Conservation (phyloP, 345 rosid genomes). For the Eucalyptus sideroxylon region DNA sequence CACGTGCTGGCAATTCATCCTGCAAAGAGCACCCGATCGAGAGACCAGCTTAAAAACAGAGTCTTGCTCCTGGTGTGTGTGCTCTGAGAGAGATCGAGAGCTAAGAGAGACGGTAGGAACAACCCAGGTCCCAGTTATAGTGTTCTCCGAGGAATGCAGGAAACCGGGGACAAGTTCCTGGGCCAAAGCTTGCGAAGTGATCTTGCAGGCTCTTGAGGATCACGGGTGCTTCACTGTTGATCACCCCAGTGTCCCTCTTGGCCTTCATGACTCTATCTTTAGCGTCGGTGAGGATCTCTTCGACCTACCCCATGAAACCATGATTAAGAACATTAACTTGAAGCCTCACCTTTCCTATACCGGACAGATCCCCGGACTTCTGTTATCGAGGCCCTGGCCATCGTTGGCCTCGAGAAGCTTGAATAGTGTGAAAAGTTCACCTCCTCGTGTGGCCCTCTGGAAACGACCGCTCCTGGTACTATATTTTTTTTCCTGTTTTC, state of each 20-base stretch:
- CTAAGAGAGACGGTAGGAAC: neutral
- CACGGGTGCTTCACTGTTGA: conserved; percentile 9
- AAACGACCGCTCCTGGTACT: conserved; percentile 21
- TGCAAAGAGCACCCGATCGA: neutral
- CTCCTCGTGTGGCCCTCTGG: conserved; percentile 35
- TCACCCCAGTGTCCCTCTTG: neutral
- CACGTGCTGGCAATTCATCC: neutral
- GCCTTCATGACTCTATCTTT: neutral
- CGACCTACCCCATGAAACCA: conserved; percentile 10
- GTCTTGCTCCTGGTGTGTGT: neutral
- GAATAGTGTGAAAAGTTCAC: conserved; percentile 13
- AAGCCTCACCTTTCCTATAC: conserved; percentile 21
- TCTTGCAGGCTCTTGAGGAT: conserved; percentile 1
- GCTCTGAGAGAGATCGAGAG: neutral
- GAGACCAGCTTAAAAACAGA: neutral
- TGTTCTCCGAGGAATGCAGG: neutral
- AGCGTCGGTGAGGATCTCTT: neutral
- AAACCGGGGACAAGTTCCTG: conserved; percentile 3
- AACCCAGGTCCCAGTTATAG: neutral
- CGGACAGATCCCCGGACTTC: conserved; percentile 14
- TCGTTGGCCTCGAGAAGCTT: conserved; percentile 1
- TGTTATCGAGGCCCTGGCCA: conserved; percentile 29
- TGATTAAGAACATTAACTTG: conserved; percentile 13
- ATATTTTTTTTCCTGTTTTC: neutral
- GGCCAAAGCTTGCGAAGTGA: neutral